phyloP scores from a whole-genome alignment of 2,329 filamentous ascomycete species.

The Aspergillus quadrilineatus region DNA sequence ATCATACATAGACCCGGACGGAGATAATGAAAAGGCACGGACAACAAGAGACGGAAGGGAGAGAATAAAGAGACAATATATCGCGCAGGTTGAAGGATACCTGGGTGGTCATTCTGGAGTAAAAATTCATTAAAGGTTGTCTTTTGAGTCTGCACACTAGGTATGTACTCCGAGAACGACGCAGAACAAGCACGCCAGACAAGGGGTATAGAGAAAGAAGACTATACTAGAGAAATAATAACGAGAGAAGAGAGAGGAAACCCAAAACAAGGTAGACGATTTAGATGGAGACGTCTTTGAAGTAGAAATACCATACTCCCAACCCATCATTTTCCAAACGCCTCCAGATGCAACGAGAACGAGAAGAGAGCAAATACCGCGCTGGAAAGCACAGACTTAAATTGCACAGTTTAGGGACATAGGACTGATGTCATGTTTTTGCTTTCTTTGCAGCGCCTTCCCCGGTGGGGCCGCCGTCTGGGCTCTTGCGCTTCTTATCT shows the following conservation, averaged over 20 bases:
- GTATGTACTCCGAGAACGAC: background rate
- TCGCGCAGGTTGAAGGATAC: background rate
- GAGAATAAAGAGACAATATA: background rate
- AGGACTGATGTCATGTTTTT: constrained; percentile 31
- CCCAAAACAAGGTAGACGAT: background rate
- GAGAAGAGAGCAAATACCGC: constrained; percentile 9
- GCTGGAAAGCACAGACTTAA: constrained; percentile 7
- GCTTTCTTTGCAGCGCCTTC: constrained; percentile 40
- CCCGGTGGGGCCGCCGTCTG: constrained; percentile 36
- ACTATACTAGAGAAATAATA: constrained; percentile 7
- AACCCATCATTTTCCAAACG: constrained; percentile 18
- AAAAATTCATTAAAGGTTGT: background rate
- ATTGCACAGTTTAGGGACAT: background rate
- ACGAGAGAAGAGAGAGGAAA: constrained; percentile 12
- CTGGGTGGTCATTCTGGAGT: background rate
- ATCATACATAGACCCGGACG: background rate
- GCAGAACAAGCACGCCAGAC: constrained; percentile 12
- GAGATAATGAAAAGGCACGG: background rate
- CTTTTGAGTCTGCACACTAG: constrained; percentile 6
- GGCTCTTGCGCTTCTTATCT: constrained; percentile 47
- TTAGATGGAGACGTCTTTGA: constrained; percentile 2
- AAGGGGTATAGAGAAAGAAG: constrained; percentile 16
- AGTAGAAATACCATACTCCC: constrained; percentile 13
- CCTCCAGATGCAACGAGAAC: constrained; percentile 21
- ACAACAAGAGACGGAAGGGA: background rate